Percentiles rank a stretch among this genome's conserved stretches.
Conservation (phyloP, 2,329 filamentous ascomycete genomes). For the Seiridium unicorne region DNA sequence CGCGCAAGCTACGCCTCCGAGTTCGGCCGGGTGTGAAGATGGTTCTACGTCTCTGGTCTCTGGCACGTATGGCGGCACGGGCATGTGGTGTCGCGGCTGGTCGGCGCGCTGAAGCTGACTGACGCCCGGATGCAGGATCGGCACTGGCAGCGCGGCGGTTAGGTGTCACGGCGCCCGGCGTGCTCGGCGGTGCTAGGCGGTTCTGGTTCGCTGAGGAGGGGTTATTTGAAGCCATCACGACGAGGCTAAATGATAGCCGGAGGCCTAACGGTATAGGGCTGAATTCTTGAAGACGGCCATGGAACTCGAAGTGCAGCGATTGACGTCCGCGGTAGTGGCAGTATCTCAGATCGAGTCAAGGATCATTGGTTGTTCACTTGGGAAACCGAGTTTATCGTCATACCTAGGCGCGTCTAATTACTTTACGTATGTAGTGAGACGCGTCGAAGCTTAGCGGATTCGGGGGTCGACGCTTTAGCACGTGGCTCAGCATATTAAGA, state of each 20-base stretch:
- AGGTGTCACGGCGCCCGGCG: constrained; percentile 27
- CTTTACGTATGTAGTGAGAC: neutral
- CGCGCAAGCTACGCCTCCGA: constrained; percentile 56
- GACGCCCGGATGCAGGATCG: constrained; percentile 39
- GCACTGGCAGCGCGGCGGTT: constrained; percentile 28
- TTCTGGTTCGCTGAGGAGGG: constrained; percentile 8
- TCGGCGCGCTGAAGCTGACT: constrained; percentile 44
- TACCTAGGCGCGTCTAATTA: neutral
- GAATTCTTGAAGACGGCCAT: neutral
- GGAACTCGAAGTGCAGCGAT: neutral
- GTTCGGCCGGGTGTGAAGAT: constrained; percentile 60
- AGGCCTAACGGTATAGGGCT: neutral
- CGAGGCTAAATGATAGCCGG: neutral
- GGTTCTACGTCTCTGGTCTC: constrained; percentile 58
- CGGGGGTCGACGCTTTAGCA: neutral
- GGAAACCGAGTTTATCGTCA: neutral
- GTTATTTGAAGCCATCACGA: constrained; percentile 8
- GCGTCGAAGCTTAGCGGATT: neutral
- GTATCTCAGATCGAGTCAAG: too few relatives aligned
- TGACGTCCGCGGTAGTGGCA: too few relatives aligned
- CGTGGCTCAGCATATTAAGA: neutral
- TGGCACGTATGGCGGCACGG: constrained; percentile 56
- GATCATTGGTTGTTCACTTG: neutral
- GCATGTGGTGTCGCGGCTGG: constrained; percentile 57
- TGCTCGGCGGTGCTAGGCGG: constrained; percentile 21